phyloP scores from a whole-genome alignment of 202 grass and related monocot genomes.

The Panicum virgatum region DNA sequence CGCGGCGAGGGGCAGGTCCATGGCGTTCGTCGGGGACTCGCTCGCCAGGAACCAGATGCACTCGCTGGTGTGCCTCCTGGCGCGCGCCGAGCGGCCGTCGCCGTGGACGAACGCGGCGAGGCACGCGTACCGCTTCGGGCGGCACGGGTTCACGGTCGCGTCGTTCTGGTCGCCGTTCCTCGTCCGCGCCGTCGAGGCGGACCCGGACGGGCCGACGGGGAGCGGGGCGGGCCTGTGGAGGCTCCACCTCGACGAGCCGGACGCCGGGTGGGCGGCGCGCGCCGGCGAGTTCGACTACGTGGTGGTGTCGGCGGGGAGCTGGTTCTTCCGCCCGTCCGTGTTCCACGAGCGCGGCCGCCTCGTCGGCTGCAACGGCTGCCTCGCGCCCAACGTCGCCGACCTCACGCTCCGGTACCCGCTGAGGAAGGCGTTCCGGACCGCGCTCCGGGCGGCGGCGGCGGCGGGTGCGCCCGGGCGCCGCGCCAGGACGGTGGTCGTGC shows the following conservation, averaged over 20 bases:
- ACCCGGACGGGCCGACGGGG: background rate
- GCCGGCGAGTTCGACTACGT: constrained; percentile 45
- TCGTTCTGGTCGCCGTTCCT: constrained; percentile 60
- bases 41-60: constrained; percentile 62
- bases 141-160: constrained; percentile 36
- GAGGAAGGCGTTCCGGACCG: constrained; percentile 36
- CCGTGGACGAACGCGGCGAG: background rate
- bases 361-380: constrained; percentile 63
- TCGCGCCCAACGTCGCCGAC: constrained; percentile 40
- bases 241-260: constrained; percentile 51
- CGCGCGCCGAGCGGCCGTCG: constrained; percentile 25
- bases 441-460: background rate
- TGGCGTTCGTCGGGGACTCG: constrained; percentile 60
- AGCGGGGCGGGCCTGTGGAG: constrained; percentile 32
- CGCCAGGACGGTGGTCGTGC: constrained; percentile 34
- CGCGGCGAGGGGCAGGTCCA: constrained; percentile 12
- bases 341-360: constrained; percentile 55
- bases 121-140: constrained; percentile 15
- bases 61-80: constrained; percentile 56
- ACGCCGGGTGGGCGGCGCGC: constrained; percentile 37
- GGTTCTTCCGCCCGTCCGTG: constrained; percentile 53
- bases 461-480: background rate
- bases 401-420: constrained; percentile 39
- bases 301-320: constrained; percentile 47
- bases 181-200: constrained; percentile 28